Conservation (phyloP, 108 stramenopile species). For the Phaeodactylum tricornutum region DNA sequence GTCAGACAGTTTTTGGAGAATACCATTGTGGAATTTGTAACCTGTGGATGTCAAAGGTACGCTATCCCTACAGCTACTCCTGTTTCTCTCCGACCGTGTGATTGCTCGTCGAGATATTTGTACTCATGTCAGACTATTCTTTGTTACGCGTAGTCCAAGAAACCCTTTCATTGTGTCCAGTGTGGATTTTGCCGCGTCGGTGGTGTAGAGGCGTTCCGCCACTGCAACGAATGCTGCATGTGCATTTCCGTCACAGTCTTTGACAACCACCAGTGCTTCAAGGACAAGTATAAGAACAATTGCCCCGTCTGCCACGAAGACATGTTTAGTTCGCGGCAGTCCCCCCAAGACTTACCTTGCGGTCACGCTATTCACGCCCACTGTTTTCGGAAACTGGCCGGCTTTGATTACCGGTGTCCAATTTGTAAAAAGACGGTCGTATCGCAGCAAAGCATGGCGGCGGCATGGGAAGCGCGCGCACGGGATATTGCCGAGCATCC, state of each 20-base stretch:
- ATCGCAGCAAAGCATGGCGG: slow-evolving; percentile 54
- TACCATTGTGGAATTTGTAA: slow-evolving; percentile 82
- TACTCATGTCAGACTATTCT: too few relatives aligned
- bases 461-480: slow-evolving; percentile 73
- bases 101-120: too few relatives aligned
- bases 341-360: slow-evolving; percentile 80
- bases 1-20: slow-evolving; percentile 67
- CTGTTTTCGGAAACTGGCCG: slow-evolving; percentile 79
- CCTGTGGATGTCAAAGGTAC: slow-evolving; percentile 73
- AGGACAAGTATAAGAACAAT: slow-evolving; percentile 83
- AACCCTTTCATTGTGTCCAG: slow-evolving; percentile 73
- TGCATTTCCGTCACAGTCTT: slow-evolving; percentile 76
- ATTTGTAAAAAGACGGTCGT: slow-evolving; percentile 86
- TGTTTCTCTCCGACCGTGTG: not conserved
- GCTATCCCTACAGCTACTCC: not conserved
- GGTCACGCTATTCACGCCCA: slow-evolving; percentile 84
- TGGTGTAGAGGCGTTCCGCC: slow-evolving; percentile 73
- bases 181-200: slow-evolving; percentile 88
- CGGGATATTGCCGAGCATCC: slow-evolving; percentile 80
- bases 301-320: slow-evolving; percentile 86
- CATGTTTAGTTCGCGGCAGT: slow-evolving; percentile 67
- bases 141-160: slow-evolving; percentile 42
- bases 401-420: slow-evolving; percentile 81
- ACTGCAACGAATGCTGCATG: slow-evolving; percentile 84
- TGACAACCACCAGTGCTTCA: slow-evolving; percentile 69